Evolutionary conservation across 148 eudicot genomes (phyloP).

Genomic region (Suaeda aralocaspica): DNA sequence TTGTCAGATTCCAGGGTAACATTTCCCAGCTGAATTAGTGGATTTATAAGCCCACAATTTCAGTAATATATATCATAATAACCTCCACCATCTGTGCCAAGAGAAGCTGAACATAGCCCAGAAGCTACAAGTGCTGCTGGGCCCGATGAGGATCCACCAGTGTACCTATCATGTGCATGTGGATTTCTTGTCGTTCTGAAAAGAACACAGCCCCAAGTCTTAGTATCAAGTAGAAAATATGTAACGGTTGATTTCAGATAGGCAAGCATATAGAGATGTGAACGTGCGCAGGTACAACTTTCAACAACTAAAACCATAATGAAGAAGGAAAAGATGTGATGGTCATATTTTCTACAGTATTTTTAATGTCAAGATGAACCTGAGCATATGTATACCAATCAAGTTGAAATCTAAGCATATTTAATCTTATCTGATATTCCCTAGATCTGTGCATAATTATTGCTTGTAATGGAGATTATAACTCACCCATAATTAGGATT

Average conservation of each 20-base stretch:
- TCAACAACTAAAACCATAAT: neutral
- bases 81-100: slow-evolving; percentile 99
- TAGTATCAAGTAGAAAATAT: neutral
- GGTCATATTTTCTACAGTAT: too few relatives aligned
- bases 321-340: neutral
- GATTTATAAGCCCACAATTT: neutral
- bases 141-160: slow-evolving; percentile 99
- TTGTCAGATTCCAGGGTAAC: slow-evolving; percentile 10
- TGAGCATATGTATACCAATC: too few relatives aligned
- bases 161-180: slow-evolving; percentile 81
- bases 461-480: too few relatives aligned
- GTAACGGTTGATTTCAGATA: neutral
- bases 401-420: too few relatives aligned
- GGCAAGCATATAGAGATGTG: neutral
- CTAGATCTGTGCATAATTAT: too few relatives aligned
- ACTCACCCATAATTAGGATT: slow-evolving; percentile 90
- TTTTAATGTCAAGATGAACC: too few relatives aligned
- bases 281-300: neutral
- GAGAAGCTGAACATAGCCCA: slow-evolving; percentile 91
- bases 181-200: slow-evolving; percentile 92
- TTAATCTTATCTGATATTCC: too few relatives aligned
- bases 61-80: slow-evolving; percentile 20
- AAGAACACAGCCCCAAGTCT: slow-evolving; percentile 11
- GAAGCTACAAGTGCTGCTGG: slow-evolving; percentile 97
- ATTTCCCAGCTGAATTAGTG: neutral